Conservation (phyloP, 495 filamentous ascomycete genomes). For the Penicillium parvum region DNA sequence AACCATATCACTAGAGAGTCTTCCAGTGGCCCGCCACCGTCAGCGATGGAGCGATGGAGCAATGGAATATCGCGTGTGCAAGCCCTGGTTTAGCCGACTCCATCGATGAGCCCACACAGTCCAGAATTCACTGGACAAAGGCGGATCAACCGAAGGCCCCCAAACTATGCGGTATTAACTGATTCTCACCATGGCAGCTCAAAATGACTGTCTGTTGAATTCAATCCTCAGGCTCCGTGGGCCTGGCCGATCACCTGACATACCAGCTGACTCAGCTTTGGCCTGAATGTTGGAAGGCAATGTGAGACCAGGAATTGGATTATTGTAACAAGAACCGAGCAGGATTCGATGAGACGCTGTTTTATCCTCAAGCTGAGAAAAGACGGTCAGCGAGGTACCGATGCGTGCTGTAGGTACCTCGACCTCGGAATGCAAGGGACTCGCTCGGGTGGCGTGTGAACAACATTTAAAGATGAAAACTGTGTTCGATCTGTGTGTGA, state of each 20-base stretch:
- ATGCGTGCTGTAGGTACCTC: not conserved
- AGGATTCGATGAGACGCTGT: not conserved
- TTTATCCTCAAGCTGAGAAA: constrained; percentile 1
- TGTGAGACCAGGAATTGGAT: not conserved
- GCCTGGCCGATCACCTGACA: not conserved
- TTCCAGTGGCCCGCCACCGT: constrained; percentile 9
- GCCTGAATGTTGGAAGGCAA: not conserved
- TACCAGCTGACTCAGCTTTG: not conserved
- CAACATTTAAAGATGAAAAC: no score
- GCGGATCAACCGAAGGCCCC: no score
- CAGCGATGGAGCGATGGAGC: no score
- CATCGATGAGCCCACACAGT: not conserved
- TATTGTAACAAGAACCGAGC: not conserved
- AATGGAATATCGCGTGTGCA: constrained; percentile 14
- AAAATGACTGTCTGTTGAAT: no score
- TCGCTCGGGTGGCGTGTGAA: not conserved
- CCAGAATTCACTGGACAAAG: not conserved
- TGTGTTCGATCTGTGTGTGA: no score
- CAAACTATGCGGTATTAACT: no score
- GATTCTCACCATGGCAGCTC: no score
- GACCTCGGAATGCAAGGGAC: not conserved
- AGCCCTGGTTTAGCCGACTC: constrained; percentile 8
- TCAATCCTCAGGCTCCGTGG: no score
- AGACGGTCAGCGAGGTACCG: not conserved
- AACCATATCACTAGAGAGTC: no score